A percentile compares a stretch with the other conserved stretches of the same genome.
Conservation (phyloP, 2,329 filamentous ascomycete genomes). For the Albifimbria verrucaria region DNA sequence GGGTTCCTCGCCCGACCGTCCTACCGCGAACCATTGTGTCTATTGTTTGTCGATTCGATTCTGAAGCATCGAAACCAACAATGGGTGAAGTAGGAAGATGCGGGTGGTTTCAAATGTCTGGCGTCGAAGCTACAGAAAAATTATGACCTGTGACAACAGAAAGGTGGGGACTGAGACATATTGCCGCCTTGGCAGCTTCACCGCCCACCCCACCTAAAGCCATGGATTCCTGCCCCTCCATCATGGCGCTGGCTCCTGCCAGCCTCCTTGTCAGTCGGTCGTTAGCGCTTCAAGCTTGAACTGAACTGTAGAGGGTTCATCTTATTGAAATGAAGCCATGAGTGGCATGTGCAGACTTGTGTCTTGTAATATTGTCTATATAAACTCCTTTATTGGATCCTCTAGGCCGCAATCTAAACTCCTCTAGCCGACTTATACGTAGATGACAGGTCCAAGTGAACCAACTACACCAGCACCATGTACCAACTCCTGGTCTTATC, state of each 20-base stretch:
- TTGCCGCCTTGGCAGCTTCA: conserved; percentile 20
- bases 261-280: too few species aligned
- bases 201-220: conserved; percentile 11
- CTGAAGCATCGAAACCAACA: background rate
- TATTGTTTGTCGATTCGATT: background rate
- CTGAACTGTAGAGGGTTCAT: too few species aligned
- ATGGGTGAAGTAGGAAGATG: background rate
- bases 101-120: conserved; percentile 11
- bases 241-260: too few species aligned
- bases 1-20: conserved; percentile 26
- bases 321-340: too few species aligned
- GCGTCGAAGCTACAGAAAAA: conserved; percentile 24
- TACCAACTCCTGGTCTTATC: background rate
- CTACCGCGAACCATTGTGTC: conserved; percentile 29
- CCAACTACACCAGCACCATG: too few species aligned
- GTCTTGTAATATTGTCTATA: too few species aligned
- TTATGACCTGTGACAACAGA: conserved; percentile 20
- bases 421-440: too few species aligned
- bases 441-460: too few species aligned
- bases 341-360: too few species aligned
- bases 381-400: too few species aligned
- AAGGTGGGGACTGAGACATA: conserved; percentile 30
- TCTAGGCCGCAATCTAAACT: too few species aligned
- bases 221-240: background rate
- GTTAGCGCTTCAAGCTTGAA: too few species aligned